These are phyloP conservation scores for Colletotrichum shisoi DNA, from an alignment of 2,329 filamentous ascomycete species.

Conservation along the genomic window DNA sequence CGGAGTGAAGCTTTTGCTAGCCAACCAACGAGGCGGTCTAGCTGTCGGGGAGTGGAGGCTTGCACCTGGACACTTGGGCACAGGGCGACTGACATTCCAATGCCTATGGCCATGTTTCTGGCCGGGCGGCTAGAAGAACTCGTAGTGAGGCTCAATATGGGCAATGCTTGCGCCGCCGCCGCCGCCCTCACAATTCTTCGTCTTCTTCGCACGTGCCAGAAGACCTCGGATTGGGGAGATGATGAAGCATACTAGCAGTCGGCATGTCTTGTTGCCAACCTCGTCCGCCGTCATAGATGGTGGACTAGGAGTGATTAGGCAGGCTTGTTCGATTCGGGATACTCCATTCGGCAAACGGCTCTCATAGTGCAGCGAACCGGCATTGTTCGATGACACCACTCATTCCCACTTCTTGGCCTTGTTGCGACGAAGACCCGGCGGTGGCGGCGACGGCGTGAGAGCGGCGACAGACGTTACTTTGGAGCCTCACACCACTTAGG, in stretches of 20 bases:
- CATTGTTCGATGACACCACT: slow-evolving; percentile 15
- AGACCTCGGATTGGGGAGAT: neutral
- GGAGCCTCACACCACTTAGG: neutral
- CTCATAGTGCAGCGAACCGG: neutral
- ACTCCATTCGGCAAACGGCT: slow-evolving; percentile 14
- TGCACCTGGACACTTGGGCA: neutral
- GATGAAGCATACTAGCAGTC: slow-evolving; percentile 1
- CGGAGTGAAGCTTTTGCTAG: neutral
- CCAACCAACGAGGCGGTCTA: neutral
- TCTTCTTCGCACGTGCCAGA: neutral
- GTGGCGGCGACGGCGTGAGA: too few species aligned
- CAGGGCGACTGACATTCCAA: slow-evolving; percentile 1
- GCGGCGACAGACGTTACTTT: neutral
- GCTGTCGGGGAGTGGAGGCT: slow-evolving; percentile 19
- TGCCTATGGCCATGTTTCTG: slow-evolving; percentile 29
- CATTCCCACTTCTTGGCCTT: neutral
- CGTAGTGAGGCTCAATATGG: slow-evolving; percentile 13
- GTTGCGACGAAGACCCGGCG: slow-evolving; percentile 4
- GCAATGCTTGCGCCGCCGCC: slow-evolving; percentile 22
- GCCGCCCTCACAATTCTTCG: slow-evolving; percentile 9
- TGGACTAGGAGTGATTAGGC: neutral
- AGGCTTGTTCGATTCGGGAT: slow-evolving; percentile 7
- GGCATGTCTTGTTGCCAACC: slow-evolving; percentile 3
- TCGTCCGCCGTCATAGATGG: neutral
- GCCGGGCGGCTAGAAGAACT: slow-evolving; percentile 22